Base-by-base conservation (phyloP, 2,329 filamentous ascomycete genomes). In the Corynespora cassiicola region DNA sequence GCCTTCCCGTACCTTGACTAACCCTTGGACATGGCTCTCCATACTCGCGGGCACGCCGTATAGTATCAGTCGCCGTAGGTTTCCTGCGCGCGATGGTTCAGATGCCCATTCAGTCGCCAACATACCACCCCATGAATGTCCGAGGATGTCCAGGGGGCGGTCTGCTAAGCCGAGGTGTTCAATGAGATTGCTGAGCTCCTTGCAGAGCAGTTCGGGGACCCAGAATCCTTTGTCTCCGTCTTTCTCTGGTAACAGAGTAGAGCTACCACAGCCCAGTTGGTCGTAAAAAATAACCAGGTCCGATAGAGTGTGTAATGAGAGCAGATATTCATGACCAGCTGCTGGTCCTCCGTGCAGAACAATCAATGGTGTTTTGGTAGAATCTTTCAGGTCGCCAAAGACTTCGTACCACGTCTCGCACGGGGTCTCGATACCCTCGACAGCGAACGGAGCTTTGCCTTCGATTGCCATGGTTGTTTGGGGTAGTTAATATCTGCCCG, bases 111-210 rank as follows among this genome's bases (percentile, higher is more conserved):
- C 36, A 14, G 30, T 18, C 7, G 38, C 38, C 5, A 80, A 58
- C 74, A 80, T 77, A 0, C 74, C 78, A n/a, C 78, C 77, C 76
- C 77, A 80, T 12, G 66, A 73, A 21, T 79, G 74, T 2, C 78
- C 77, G 0, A 74, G 62, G 0, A 80, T 37, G 40, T 75, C 66
- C 41, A 74, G 75, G 3, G 29, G 30, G 0, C 50, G 33, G 1
- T 59, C 39, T 11, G 52, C 47, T 23, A 80, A 65, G 0, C 58
- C 61, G 0, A 80, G 61, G 28, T 69, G 56, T 0, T 47, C 18
- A 5, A 77, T 45, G 2, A 81, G 61, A 41, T 78, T 80, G 22
- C 75, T 64, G 1, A 81, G 68, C 49, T 81, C 76, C 12, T 54
- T 56, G 17, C 71, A 61, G 63, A 79, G 80, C 2, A 81, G 61